Evolutionary conservation across 345 rosid genomes (phyloP).

Genomic region (Bruguiera parviflora): DNA sequence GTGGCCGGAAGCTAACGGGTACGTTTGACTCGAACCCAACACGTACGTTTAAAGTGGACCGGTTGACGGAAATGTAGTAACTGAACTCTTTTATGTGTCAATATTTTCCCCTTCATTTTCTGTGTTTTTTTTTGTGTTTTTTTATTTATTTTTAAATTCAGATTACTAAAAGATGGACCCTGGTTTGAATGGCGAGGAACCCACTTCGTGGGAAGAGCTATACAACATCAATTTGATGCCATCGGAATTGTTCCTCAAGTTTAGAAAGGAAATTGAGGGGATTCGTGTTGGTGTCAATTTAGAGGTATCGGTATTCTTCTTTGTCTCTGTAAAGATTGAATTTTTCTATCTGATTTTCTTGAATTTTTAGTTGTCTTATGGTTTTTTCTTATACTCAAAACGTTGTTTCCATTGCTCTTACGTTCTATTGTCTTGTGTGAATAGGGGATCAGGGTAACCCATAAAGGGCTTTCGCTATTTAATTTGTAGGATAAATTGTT

Average conservation of each 20-base stretch:
- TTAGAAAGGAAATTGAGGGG: conserved; percentile 81
- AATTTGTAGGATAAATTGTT: too few relatives aligned
- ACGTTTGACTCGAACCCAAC: too few relatives aligned
- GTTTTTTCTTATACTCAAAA: neutral
- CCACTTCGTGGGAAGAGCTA: conserved; percentile 80
- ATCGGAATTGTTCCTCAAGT: conserved; percentile 77
- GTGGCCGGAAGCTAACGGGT: too few relatives aligned
- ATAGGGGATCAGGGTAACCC: too few relatives aligned
- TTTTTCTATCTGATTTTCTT: neutral
- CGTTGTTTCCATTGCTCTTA: too few relatives aligned
- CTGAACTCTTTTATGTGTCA: too few relatives aligned
- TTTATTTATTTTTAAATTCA: neutral
- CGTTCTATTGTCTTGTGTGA: too few relatives aligned
- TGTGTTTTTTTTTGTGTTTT: neutral
- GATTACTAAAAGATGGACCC: conserved; percentile 39
- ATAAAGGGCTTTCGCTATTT: too few relatives aligned
- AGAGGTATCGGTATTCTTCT: conserved; percentile 63
- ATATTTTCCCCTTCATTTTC: too few relatives aligned
- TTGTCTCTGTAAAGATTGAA: neutral
- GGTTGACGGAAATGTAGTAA: too few relatives aligned
- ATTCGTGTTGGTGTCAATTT: conserved; percentile 83
- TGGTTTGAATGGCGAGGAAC: conserved; percentile 46
- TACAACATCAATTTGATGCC: conserved; percentile 72
- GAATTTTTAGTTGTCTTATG: neutral
- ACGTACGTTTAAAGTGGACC: too few relatives aligned